phyloP scores from a whole-genome alignment of 305 asterid genomes.

The Caryopteris hybrid region DNA sequence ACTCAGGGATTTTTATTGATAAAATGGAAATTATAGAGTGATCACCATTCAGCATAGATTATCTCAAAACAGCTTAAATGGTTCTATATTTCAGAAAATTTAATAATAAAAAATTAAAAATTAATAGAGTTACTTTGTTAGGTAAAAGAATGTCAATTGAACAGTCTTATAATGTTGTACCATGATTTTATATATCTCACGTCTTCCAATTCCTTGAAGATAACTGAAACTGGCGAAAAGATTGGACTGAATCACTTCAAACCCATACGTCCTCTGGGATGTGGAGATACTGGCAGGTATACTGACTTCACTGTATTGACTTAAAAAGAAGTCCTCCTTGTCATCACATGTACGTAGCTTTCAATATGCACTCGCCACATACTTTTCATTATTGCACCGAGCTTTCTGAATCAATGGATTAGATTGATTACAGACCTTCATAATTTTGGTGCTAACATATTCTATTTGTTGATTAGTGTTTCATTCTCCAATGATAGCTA shows the following conservation, averaged over 20 bases:
- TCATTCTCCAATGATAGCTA: neutral
- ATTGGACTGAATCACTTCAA: constrained; percentile 86
- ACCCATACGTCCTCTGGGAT: constrained; percentile 92
- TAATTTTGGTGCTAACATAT: neutral
- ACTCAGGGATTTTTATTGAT: no score
- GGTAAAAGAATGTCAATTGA: neutral
- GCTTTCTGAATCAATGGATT: no score
- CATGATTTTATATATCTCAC: constrained; percentile 5
- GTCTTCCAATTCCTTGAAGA: constrained; percentile 37
- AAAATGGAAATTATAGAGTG: no score
- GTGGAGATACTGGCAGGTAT: constrained; percentile 99
- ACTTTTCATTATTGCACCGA: neutral
- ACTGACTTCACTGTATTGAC: neutral
- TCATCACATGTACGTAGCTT: neutral
- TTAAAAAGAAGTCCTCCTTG: neutral
- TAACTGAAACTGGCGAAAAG: constrained; percentile 63
- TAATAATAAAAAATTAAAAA: no score
- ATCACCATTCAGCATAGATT: no score
- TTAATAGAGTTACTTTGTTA: neutral
- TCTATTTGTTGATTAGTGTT: neutral
- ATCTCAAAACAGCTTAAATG: neutral
- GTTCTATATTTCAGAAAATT: no score
- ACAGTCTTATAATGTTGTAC: neutral
- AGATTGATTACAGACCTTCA: no score
- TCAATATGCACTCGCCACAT: neutral